A percentile compares a stretch with the other conserved stretches of the same genome.
phyloP scores from a whole-genome alignment of 2,329 filamentous ascomycete genomes.

The Monilinia fructigena region DNA sequence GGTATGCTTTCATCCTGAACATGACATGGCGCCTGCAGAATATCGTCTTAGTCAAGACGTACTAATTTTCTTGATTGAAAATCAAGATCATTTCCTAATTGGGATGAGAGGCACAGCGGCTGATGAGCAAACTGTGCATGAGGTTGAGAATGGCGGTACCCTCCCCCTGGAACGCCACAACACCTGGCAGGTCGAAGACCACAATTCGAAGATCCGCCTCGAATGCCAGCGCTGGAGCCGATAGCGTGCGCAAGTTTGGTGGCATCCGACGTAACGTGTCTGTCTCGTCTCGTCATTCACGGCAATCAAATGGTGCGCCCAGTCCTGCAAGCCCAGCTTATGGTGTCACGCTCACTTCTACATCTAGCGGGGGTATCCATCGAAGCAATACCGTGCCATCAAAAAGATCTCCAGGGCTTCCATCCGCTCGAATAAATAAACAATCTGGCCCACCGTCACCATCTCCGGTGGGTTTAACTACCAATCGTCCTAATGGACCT shows the following conservation, averaged over 20 bases:
- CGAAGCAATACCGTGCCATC: conserved; percentile 92
- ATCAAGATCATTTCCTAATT: conserved; percentile 97
- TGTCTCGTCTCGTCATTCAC: conserved; percentile 83
- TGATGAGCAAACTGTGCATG: conserved; percentile 69
- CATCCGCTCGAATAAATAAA: conserved; percentile 64
- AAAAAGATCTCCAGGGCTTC: conserved; percentile 75
- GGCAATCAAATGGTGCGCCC: conserved; percentile 67
- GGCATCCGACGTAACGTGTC: conserved; percentile 85
- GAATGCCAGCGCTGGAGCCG: conserved; percentile 82
- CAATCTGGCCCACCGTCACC: conserved; percentile 51
- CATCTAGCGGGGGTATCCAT: conserved; percentile 58
- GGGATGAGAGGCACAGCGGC: conserved; percentile 98
- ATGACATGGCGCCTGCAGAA: conserved; percentile 93
- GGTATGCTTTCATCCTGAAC: conserved; percentile 91
- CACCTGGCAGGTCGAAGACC: conserved; percentile 53
- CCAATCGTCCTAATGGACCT: conserved; percentile 27
- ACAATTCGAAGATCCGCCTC: conserved; percentile 75
- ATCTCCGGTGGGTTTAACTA: conserved; percentile 34
- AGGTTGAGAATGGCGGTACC: conserved; percentile 68
- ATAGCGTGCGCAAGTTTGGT: conserved; percentile 79
- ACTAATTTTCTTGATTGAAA: conserved; percentile 95
- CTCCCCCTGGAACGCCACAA: conserved; percentile 50
- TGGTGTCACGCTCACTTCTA: conserved; percentile 54
- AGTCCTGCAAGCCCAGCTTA: conserved; percentile 65
- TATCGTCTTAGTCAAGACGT: conserved; percentile 96